phyloP scores from a whole-genome alignment of 495 filamentous ascomycete species.

The Aspergillus sparsus region DNA sequence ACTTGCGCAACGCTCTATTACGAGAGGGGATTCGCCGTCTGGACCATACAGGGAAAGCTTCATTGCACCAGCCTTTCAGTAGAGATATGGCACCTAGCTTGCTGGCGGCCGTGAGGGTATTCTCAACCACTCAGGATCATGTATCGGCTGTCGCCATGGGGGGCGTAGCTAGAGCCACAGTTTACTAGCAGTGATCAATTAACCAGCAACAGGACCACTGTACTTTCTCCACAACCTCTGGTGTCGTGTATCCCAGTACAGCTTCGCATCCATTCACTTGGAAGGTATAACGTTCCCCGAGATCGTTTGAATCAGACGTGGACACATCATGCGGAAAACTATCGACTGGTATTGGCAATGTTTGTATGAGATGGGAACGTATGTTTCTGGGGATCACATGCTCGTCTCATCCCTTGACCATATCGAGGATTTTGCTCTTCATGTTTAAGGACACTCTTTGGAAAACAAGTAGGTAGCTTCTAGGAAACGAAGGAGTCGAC shows the following conservation, averaged over 20 bases:
- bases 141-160: slow-evolving; percentile 38
- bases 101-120: not conserved
- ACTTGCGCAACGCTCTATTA: slow-evolving; percentile 49
- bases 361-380: slow-evolving; percentile 12
- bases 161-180: not conserved
- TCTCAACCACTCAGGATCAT: slow-evolving; percentile 30
- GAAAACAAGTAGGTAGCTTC: not conserved
- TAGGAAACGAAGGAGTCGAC: not conserved
- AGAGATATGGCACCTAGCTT: slow-evolving; percentile 67
- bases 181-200: slow-evolving; percentile 42
- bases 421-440: slow-evolving; percentile 33
- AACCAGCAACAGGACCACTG: slow-evolving; percentile 45
- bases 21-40: slow-evolving; percentile 33
- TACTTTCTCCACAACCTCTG: slow-evolving; percentile 52
- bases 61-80: slow-evolving; percentile 53
- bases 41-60: slow-evolving; percentile 45
- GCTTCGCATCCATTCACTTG: slow-evolving; percentile 38
- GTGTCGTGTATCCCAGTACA: slow-evolving; percentile 55
- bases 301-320: slow-evolving; percentile 38
- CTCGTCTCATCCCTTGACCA: slow-evolving; percentile 56
- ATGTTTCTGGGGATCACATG: slow-evolving; percentile 29
- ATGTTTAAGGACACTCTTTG: not conserved
- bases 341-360: not conserved
- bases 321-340: slow-evolving; percentile 60
- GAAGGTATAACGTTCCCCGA: slow-evolving; percentile 44